Evolutionary conservation across 805 yeast species (phyloP).

Genomic region (Ascoidea tarda): DNA sequence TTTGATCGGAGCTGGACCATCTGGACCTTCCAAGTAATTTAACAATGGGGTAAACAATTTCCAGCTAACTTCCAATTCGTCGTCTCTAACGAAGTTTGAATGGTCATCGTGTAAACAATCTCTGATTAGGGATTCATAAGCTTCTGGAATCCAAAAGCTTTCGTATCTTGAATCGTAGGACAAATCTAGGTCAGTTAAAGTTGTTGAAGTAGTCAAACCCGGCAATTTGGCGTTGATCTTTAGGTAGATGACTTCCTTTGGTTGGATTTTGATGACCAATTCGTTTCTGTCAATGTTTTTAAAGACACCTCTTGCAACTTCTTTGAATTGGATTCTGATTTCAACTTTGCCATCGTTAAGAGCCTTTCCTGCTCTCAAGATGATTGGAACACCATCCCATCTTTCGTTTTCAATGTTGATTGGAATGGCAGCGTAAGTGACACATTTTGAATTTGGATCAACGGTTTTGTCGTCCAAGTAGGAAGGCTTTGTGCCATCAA

Average conservation of each 20-base stretch:
- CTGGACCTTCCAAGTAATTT: slow-evolving; percentile 57
- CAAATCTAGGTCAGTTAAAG: slow-evolving; percentile 81
- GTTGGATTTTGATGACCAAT: slow-evolving; percentile 87
- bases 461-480: slow-evolving; percentile 91
- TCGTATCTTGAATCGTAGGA: slow-evolving; percentile 72
- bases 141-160: slow-evolving; percentile 93
- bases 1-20: slow-evolving; percentile 48
- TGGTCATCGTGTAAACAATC: slow-evolving; percentile 88
- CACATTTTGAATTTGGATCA: slow-evolving; percentile 65
- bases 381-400: slow-evolving; percentile 97
- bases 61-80: slow-evolving; percentile 93
- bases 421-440: slow-evolving; percentile 82
- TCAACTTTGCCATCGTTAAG: slow-evolving; percentile 90
- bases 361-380: slow-evolving; percentile 97
- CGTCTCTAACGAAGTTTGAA: slow-evolving; percentile 95
- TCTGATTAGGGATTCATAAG: slow-evolving; percentile 89
- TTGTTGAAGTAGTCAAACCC: slow-evolving; percentile 71
- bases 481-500: slow-evolving; percentile 81
- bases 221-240: slow-evolving; percentile 91
- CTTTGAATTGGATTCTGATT: slow-evolving; percentile 83
- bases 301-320: slow-evolving; percentile 74
- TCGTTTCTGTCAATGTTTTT: slow-evolving; percentile 78
- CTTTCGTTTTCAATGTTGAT: slow-evolving; percentile 78
- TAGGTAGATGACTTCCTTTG: slow-evolving; percentile 85
- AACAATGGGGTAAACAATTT: slow-evolving; percentile 82